phyloP scores from a whole-genome alignment of 2,329 filamentous ascomycete genomes.

The Phoma sp. region DNA sequence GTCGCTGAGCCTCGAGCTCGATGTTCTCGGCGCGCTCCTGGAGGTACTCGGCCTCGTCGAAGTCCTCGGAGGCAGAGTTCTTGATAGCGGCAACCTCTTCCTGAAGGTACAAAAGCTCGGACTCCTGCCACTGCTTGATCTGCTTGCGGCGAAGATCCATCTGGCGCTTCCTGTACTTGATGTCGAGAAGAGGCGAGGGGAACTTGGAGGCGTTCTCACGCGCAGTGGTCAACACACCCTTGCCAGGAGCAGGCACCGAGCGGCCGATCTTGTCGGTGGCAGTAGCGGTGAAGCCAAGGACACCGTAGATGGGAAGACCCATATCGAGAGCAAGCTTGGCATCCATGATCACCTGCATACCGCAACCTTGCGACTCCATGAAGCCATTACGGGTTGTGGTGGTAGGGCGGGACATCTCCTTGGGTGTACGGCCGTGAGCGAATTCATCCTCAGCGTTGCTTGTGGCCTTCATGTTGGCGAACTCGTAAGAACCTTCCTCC shows the following conservation, averaged over 20 bases:
- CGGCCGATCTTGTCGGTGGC: slow-evolving; percentile 99
- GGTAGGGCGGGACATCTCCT: slow-evolving; percentile 97
- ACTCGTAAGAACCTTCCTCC: slow-evolving; percentile 98
- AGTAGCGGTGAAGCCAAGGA: slow-evolving; percentile 90
- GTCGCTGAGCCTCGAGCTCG: slow-evolving; percentile 82
- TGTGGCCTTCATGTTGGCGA: slow-evolving; percentile 99
- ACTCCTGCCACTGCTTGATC: slow-evolving; percentile 96
- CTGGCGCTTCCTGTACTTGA: slow-evolving; percentile 95
- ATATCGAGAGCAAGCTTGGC: slow-evolving; percentile 95
- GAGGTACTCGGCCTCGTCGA: slow-evolving; percentile 84
- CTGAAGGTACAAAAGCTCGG: slow-evolving; percentile 88
- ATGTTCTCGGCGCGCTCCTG: slow-evolving; percentile 86
- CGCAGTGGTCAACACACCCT: slow-evolving; percentile 95
- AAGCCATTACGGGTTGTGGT: slow-evolving; percentile 97
- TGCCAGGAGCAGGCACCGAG: slow-evolving; percentile 92
- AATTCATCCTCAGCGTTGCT: slow-evolving; percentile 98
- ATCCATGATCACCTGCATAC: slow-evolving; percentile 98
- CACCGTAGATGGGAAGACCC: slow-evolving; percentile 97
- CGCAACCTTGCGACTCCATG: slow-evolving; percentile 99
- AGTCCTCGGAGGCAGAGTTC: slow-evolving; percentile 65
- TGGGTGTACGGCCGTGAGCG: slow-evolving; percentile 89
- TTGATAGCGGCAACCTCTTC: slow-evolving; percentile 94
- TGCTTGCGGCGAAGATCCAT: slow-evolving; percentile 92
- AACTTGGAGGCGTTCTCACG: slow-evolving; percentile 90
- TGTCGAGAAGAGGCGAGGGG: slow-evolving; percentile 93